phyloP scores from a whole-genome alignment of 2,329 filamentous ascomycete genomes.

The Penicillium sp. region DNA sequence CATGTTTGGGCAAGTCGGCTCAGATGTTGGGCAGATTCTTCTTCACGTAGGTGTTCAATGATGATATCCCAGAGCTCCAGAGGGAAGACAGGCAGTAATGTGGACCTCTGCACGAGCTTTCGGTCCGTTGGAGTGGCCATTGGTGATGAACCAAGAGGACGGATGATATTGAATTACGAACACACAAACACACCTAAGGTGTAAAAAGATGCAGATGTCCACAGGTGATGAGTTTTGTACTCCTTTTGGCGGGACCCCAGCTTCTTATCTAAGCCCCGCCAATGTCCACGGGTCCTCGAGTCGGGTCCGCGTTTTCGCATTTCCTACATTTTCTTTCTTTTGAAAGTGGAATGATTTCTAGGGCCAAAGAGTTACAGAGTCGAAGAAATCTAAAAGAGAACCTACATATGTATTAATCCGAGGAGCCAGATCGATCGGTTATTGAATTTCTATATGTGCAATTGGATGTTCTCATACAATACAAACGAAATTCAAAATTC shows the following conservation, averaged over 20 bases:
- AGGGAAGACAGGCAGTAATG: not conserved
- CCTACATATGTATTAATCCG: not conserved
- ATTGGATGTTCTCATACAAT: not conserved
- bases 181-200: not conserved
- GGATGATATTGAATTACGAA: not conserved
- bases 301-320: not conserved
- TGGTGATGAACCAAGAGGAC: not conserved
- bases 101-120: not conserved
- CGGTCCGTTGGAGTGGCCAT: not conserved
- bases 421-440: not conserved
- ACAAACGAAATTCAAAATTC: not conserved
- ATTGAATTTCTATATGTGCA: not conserved
- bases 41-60: constrained; percentile 1
- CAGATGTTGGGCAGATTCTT: constrained; percentile 1
- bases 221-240: not conserved
- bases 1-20: constrained; percentile 3
- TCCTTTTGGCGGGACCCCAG: not conserved
- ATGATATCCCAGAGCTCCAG: constrained; percentile 7
- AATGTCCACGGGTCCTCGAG: not conserved
- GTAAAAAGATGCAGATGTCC: not conserved
- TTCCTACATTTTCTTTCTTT: not conserved
- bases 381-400: not conserved
- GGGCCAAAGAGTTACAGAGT: not conserved
- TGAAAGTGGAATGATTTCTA: not conserved
- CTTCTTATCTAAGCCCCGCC: constrained; percentile 3